A percentile compares a stretch with the other conserved stretches of the same genome.
Evolutionary conservation across 2,329 filamentous ascomycete species (phyloP).

Genomic region (Fusarium annulatum): DNA sequence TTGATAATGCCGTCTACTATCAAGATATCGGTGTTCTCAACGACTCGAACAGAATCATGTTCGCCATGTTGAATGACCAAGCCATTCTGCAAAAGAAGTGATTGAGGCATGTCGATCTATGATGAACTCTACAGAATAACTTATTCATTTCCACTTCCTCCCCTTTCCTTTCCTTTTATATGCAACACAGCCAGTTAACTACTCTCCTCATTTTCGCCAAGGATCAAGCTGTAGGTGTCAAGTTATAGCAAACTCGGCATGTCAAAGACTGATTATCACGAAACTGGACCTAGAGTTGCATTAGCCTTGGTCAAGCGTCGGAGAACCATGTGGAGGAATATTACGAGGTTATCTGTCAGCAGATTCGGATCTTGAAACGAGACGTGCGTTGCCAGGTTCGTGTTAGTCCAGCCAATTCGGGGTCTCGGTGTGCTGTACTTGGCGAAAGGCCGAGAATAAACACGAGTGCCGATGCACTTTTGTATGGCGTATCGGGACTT

Average conservation of each 20-base stretch:
- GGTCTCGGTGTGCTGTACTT: accelerated
- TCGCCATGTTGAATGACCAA: not conserved
- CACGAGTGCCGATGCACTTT: not conserved
- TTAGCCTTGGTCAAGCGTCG: not conserved
- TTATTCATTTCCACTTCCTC: accelerated
- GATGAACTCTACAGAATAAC: accelerated
- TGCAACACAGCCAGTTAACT: accelerated
- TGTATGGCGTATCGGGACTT: not conserved
- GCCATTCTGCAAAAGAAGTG: not conserved
- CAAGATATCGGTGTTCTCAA: not conserved
- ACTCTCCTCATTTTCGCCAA: too few species aligned
- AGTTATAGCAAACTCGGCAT: not conserved
- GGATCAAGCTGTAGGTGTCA: too few species aligned
- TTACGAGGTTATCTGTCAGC: not conserved
- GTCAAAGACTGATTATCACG: too few species aligned
- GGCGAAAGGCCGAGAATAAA: not conserved
- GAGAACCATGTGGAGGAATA: not conserved
- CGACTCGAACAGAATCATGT: not conserved
- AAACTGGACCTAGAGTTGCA: not conserved
- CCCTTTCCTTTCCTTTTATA: too few species aligned
- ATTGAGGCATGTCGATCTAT: not conserved
- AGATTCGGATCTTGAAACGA: not conserved
- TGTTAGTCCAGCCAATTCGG: not conserved
- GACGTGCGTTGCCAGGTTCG: not conserved
- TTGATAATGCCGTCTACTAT: not conserved